Percentiles rank a stretch among this genome's conserved stretches.
Evolutionary conservation across 2,329 filamentous ascomycete genomes (phyloP).

Genomic region (Penicillium oxalicum): DNA sequence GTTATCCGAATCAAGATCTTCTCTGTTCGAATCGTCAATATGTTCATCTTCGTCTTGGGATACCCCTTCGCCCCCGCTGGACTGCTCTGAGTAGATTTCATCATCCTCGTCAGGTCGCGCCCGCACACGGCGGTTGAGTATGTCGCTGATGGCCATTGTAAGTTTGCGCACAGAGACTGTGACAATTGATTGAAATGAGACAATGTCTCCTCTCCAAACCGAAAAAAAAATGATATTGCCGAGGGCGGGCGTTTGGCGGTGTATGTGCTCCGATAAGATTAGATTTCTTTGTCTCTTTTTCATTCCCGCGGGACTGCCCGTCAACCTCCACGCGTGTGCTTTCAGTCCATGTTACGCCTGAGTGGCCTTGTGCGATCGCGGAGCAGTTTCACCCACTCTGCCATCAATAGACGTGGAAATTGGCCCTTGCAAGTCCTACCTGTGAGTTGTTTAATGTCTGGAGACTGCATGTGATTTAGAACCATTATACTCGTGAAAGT

Average conservation of each 20-base stretch:
- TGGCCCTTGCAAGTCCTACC: not conserved
- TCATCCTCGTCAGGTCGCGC: conserved; percentile 41
- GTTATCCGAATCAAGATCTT: conserved; percentile 14
- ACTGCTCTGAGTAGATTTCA: conserved; percentile 28
- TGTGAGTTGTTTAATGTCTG: not conserved
- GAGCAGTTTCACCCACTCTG: not conserved
- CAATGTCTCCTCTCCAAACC: not conserved
- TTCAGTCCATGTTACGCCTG: conserved; percentile 2
- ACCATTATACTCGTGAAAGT: too few relatives aligned
- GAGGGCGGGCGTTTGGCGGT: conserved; percentile 14
- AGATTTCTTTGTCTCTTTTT: conserved; percentile 16
- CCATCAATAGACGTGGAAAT: not conserved
- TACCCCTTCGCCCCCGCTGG: conserved; percentile 18
- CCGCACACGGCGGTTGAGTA: conserved; percentile 40
- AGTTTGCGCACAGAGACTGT: not conserved
- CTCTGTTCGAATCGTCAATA: conserved; percentile 11
- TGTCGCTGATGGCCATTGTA: conserved; percentile 34
- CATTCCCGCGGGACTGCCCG: not conserved
- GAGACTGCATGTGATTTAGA: too few relatives aligned
- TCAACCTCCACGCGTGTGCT: conserved; percentile 1
- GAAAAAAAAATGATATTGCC: conserved; percentile 27
- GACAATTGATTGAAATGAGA: not conserved
- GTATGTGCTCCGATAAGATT: conserved; percentile 15
- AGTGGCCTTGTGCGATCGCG: not conserved
- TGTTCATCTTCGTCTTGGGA: conserved; percentile 12